Evolutionary conservation across 768 basidiomycete species (phyloP), one percentile per base, ranked within the genome.

Genomic region (Crassisporium funariophilum): DNA sequence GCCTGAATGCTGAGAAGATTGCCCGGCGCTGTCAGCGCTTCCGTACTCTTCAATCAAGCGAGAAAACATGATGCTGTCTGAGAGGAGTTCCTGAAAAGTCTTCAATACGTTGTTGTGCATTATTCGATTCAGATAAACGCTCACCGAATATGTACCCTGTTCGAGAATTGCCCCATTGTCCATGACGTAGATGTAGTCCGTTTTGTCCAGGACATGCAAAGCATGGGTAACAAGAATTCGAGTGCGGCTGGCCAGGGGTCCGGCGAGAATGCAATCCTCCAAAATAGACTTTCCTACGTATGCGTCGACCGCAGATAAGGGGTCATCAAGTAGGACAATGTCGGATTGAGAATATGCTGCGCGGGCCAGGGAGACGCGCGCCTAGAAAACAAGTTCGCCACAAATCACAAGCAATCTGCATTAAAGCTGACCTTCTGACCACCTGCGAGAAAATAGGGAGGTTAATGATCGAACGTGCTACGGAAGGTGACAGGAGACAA

Each of bases 271-370:
- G 54, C 85, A 86, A 31, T 84, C 68, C 15, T 87, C 78, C 4
- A 88, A 54, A 40, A 88, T 78, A 21, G 73, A 72, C 53, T 82
- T 82, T 8, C 85, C 84, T 4, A 91, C 88, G 53, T 86, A 82
- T 0, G 87, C 80, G 52, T 91, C 89, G 6, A 91, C 83, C 0
- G 89, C 88, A 25, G 83, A 82, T 24, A 92, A 76, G 12, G 90
- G 86, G 59, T 94, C 91, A 57, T 94, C 90, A 21, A 92, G 74
- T 11, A 92, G 76, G 33, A 89, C 81, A 43, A 92, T 75, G 47
- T 90, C 85, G 1, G 85, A 75, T 0, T 75, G 67, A 3, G 86
- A 83, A 57, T 91, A 94, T 1, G 84, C 84, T 0, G 88, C 88
- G 20, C 91, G 72, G 0, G 90, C 91, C 17, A 91, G 68, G 1